Conservation (phyloP, 148 eudicot genomes). For the Rhododendron simsii region DNA sequence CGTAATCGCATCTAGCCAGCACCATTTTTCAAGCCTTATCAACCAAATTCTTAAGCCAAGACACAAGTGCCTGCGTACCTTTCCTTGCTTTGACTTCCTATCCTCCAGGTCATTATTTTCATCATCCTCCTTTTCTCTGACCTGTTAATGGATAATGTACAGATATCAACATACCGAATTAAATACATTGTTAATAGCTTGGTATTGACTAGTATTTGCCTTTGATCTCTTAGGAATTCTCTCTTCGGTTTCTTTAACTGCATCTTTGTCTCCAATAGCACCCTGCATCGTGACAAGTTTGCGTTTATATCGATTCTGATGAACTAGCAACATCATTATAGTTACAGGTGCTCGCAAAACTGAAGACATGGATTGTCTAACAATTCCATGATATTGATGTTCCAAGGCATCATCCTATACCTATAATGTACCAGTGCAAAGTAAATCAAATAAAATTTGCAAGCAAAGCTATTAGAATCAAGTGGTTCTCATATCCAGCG, state of each 20-base stretch:
- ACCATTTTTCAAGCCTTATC: neutral
- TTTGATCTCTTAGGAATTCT: neutral
- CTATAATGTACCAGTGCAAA: neutral
- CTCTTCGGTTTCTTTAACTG: conserved; percentile 5
- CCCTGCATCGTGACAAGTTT: neutral
- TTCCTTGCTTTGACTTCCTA: conserved; percentile 31
- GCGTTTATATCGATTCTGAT: neutral
- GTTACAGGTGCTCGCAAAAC: neutral
- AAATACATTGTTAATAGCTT: neutral
- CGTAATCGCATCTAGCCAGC: neutral
- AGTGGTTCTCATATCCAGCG: neutral
- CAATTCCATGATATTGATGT: neutral
- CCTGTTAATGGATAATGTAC: conserved; percentile 10
- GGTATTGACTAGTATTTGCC: conserved; percentile 18
- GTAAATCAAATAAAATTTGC: neutral
- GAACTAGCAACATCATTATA: neutral
- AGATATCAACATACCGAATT: neutral
- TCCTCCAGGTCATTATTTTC: conserved; percentile 24
- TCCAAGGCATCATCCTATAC: neutral
- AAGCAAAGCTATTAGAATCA: neutral
- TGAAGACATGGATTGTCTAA: neutral
- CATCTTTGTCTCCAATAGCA: conserved; percentile 1
- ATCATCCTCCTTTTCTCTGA: conserved; percentile 22
- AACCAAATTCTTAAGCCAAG: neutral
- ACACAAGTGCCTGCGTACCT: conserved; percentile 32